Base-by-base conservation (phyloP, 1,139 yeast species). In the Debaryomyces nepalensis region DNA sequence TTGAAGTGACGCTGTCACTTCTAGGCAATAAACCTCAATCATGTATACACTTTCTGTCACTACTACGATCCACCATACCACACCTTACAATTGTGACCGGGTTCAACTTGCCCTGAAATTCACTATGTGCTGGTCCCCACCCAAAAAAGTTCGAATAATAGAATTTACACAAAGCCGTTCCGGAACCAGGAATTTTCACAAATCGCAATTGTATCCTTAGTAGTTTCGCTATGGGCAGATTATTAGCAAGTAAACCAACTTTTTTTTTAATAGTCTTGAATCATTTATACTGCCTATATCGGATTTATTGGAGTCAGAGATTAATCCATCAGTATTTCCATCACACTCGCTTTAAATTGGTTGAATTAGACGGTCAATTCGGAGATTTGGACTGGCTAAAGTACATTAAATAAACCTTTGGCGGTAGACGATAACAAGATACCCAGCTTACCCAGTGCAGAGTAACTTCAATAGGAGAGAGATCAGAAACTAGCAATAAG, bases 121-220 rank as follows among this genome's bases (percentile, higher is more conserved):
- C 23, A 10, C n/a, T 20, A 10, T 6, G 24, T 34, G 37, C 37
- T 34, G 37, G 37, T 34, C 37, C 24, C 37, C 37, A 23, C 37
- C 30, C 11, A 24, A 18, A 26, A 18, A 14, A 34, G 24, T 24
- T 16, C 9, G n/a, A 9, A 23, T 24, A 34, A 24, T 23, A 34
- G 30, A 34, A n/a, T 8, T 34, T 34, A 34, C 37, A 34, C 37
- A 24, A 24, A 34, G 26, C 30, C 37, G 19, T 30, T 24, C n/a
- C 5, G 24, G 12, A 23, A 29, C 37, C 20, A 24, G 27, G 10
- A 23, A 24, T 24, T 34, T 23, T 19, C 37, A 23, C 26, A 16
- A 18, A 24, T 34, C 30, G 30, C 30, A 34, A 34, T 23, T 22
- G 22, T 26, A 24, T 30, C 37, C 37, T 34, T 34, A 34, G 24